Conservation (phyloP, 2,329 filamentous ascomycete species). For the Xylaria sp. region DNA sequence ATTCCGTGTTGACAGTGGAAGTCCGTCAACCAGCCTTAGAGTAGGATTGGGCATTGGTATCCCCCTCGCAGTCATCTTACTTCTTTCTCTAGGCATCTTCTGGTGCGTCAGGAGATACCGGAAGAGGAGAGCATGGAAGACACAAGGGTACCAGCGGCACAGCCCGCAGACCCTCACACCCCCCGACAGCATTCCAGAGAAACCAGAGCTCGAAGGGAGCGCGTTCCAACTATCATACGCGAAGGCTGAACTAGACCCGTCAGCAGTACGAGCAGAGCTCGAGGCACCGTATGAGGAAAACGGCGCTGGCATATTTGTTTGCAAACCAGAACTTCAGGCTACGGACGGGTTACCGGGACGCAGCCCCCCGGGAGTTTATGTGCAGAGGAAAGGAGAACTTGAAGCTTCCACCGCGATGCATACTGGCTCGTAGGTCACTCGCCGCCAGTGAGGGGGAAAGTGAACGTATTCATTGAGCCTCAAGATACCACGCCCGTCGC, state of each 20-base stretch:
- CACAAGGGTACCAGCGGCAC: background rate
- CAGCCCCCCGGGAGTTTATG: background rate
- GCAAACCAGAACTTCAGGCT: slow-evolving; percentile 18
- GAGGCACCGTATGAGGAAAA: slow-evolving; percentile 9
- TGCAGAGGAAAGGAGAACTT: slow-evolving; percentile 4
- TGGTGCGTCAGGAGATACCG: slow-evolving; percentile 7
- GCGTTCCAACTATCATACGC: background rate
- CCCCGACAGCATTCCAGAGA: background rate
- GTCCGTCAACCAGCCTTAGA: background rate
- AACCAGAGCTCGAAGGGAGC: slow-evolving; percentile 5
- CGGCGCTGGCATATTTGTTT: slow-evolving; percentile 14
- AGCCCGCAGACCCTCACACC: background rate
- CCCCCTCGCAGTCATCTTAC: background rate
- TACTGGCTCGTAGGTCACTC: background rate
- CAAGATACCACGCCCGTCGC: too few species aligned
- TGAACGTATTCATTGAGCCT: too few species aligned
- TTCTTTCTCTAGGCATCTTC: background rate
- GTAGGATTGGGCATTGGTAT: slow-evolving; percentile 7
- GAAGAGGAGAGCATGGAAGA: slow-evolving; percentile 1
- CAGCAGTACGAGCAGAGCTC: slow-evolving; percentile 10
- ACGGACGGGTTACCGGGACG: background rate
- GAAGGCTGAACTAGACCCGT: slow-evolving; percentile 11
- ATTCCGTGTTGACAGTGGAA: background rate
- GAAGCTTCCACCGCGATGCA: background rate
- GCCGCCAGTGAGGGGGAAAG: too few species aligned